Percentiles rank a stretch among this genome's conserved stretches.
These are phyloP conservation scores for Pichia pseudocactophila DNA, from an alignment of 805 yeast genomes.

Conservation along the genomic window DNA sequence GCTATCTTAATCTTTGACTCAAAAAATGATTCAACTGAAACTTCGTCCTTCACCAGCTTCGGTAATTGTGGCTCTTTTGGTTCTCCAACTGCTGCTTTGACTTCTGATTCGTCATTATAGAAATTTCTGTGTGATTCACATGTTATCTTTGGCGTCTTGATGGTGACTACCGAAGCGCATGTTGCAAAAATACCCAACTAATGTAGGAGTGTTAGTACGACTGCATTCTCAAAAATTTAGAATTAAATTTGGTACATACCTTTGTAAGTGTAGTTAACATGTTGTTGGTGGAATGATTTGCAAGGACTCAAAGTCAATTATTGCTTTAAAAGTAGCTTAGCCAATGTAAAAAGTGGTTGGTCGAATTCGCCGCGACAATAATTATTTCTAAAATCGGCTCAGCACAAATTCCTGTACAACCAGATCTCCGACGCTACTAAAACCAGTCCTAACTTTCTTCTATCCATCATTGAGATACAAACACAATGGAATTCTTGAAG, in stretches of 20 bases:
- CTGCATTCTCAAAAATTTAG: neutral
- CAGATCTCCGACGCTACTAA: too few species aligned
- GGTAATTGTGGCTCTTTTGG: slow-evolving; percentile 18
- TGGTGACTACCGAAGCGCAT: slow-evolving; percentile 1
- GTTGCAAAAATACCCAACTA: slow-evolving; percentile 8
- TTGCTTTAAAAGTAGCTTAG: too few species aligned
- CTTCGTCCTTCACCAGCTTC: slow-evolving; percentile 12
- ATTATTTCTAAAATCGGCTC: too few species aligned
- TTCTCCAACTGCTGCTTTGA: slow-evolving; percentile 14
- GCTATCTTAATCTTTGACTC: slow-evolving; percentile 39
- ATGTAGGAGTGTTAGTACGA: neutral
- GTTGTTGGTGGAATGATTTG: too few species aligned
- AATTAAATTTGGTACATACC: too few species aligned
- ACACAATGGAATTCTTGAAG: slow-evolving; percentile 6
- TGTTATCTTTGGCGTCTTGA: neutral
- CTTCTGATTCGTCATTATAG: slow-evolving; percentile 16
- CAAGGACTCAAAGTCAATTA: too few species aligned
- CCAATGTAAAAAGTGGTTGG: too few species aligned
- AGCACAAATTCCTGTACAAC: too few species aligned
- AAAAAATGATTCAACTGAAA: slow-evolving; percentile 23
- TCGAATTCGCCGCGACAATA: too few species aligned
- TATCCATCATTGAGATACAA: too few species aligned
- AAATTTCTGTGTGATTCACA: slow-evolving; percentile 24
- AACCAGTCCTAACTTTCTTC: too few species aligned
- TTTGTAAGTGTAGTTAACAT: too few species aligned